Evolutionary conservation across 345 rosid genomes (phyloP).

Genomic region (Microcos paniculata): DNA sequence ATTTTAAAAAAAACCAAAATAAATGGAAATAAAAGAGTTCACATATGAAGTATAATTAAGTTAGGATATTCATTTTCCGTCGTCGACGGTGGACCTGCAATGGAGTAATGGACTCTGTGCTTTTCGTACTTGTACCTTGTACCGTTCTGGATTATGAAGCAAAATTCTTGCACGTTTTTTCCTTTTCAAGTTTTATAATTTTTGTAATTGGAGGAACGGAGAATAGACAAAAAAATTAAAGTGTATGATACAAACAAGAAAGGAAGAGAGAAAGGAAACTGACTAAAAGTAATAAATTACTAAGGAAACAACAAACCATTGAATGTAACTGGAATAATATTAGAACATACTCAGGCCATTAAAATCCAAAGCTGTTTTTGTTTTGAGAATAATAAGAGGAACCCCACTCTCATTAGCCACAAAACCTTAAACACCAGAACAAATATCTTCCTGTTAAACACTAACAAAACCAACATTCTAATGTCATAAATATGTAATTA

Average conservation of each 20-base stretch:
- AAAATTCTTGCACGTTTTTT: background rate
- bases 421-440: background rate
- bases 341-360: background rate
- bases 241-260: constrained; percentile 6
- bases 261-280: constrained; percentile 12
- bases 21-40: background rate
- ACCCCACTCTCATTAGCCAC: background rate
- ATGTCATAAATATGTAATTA: too few relatives aligned
- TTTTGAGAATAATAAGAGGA: constrained; percentile 2
- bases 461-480: too few relatives aligned
- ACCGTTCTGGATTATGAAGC: background rate
- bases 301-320: background rate
- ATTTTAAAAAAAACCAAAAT: background rate
- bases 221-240: background rate
- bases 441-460: too few relatives aligned
- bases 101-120: background rate
- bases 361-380: constrained; percentile 3
- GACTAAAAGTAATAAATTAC: constrained; percentile 13
- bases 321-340: background rate
- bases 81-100: too few relatives aligned
- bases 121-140: background rate
- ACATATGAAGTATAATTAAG: background rate
- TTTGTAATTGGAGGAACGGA: background rate
- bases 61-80: background rate
- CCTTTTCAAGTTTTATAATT: background rate